These are phyloP conservation scores for Candida boidinii DNA, from an alignment of 805 yeast genomes.

Conservation along the genomic window DNA sequence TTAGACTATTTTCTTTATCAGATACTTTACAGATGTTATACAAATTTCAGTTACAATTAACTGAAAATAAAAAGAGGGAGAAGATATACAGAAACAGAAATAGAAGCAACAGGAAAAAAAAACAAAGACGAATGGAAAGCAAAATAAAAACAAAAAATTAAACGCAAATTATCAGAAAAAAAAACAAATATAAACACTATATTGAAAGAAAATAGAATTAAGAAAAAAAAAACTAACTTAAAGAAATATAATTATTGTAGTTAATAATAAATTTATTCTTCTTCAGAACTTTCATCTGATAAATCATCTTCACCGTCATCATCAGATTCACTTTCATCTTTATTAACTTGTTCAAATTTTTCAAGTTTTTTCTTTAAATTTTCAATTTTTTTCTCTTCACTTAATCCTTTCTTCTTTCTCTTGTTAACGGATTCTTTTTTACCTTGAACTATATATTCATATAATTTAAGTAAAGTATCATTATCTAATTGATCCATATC, in stretches of 20 bases:
- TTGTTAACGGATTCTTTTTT: slow-evolving; percentile 33
- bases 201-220: neutral
- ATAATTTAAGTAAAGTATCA: slow-evolving; percentile 70
- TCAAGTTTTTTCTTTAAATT: slow-evolving; percentile 68
- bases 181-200: neutral
- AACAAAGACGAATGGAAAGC: too few species aligned
- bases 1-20: too few species aligned
- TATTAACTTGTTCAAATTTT: slow-evolving; percentile 48
- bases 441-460: slow-evolving; percentile 64
- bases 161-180: too few species aligned
- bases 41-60: too few species aligned
- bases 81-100: too few species aligned
- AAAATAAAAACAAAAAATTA: too few species aligned
- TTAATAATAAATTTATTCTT: slow-evolving; percentile 20
- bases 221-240: neutral
- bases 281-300: slow-evolving; percentile 50
- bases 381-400: slow-evolving; percentile 69
- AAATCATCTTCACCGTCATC: slow-evolving; percentile 53
- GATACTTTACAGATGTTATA: too few species aligned
- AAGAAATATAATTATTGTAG: neutral
- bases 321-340: slow-evolving; percentile 32
- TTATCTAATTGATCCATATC: slow-evolving; percentile 92
- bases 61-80: too few species aligned
- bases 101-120: too few species aligned
- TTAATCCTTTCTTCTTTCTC: slow-evolving; percentile 38